Evolutionary conservation across 495 filamentous ascomycete species (phyloP).

Genomic region (Talaromyces wortmannii): DNA sequence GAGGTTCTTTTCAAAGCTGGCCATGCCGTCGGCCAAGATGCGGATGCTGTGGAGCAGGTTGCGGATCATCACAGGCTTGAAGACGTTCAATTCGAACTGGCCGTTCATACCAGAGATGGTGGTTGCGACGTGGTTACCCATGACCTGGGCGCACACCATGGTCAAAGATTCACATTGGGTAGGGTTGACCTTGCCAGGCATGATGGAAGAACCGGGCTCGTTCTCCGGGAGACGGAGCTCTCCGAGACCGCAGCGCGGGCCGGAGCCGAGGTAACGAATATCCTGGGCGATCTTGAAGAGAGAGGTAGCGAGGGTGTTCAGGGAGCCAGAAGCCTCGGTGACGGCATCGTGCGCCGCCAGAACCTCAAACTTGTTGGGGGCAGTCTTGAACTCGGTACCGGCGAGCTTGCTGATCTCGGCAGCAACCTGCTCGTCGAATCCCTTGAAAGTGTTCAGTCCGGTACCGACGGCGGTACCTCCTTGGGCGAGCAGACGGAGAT

Average conservation of each 20-base stretch:
- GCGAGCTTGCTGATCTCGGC: slow-evolving; percentile 87
- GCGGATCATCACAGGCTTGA: slow-evolving; percentile 93
- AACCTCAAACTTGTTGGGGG: slow-evolving; percentile 98
- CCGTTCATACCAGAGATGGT: slow-evolving; percentile 95
- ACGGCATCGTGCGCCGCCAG: slow-evolving; percentile 96
- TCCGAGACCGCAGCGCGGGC: slow-evolving; percentile 90
- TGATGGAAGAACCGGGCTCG: slow-evolving; percentile 94
- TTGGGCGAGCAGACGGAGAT: slow-evolving; percentile 82
- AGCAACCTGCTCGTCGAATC: slow-evolving; percentile 90
- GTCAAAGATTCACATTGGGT: slow-evolving; percentile 97
- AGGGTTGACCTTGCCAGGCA: slow-evolving; percentile 99
- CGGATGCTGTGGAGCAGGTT: slow-evolving; percentile 89
- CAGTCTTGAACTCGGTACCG: slow-evolving; percentile 87
- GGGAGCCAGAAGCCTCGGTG: slow-evolving; percentile 84
- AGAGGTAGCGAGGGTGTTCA: slow-evolving; percentile 89
- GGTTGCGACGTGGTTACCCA: slow-evolving; percentile 89
- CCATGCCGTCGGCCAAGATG: slow-evolving; percentile 86
- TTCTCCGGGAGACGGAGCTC: slow-evolving; percentile 93
- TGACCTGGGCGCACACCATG: slow-evolving; percentile 96
- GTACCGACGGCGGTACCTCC: slow-evolving; percentile 97
- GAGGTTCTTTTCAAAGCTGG: slow-evolving; percentile 87
- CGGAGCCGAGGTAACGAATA: slow-evolving; percentile 92
- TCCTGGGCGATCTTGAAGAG: slow-evolving; percentile 99
- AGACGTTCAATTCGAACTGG: slow-evolving; percentile 98
- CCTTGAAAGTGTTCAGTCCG: slow-evolving; percentile 93